Evolutionary conservation across 371 early-diverging fungal species (phyloP).

Genomic region (Mortierella sp.): DNA sequence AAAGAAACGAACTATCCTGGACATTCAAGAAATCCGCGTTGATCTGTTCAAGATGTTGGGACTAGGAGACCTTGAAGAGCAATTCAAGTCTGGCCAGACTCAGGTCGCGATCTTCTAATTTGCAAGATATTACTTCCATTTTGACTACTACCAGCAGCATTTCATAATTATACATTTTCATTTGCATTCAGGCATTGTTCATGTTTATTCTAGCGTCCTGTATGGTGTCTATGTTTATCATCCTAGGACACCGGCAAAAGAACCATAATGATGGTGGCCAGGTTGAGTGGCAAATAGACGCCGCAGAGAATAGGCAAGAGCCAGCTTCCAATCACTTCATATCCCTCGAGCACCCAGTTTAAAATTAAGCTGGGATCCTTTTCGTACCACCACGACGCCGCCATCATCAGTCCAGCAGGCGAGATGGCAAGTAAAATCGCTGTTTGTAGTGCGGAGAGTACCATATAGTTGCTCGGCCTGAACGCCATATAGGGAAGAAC

Average conservation of each 20-base stretch:
- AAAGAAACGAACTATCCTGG: slow-evolving; percentile 82
- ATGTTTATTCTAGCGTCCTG: too few relatives aligned
- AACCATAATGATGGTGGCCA: slow-evolving; percentile 57
- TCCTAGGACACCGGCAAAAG: slow-evolving; percentile 37
- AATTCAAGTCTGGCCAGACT: slow-evolving; percentile 34
- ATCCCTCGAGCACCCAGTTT: slow-evolving; percentile 60
- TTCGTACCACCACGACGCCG: slow-evolving; percentile 41
- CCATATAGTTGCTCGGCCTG: slow-evolving; percentile 52
- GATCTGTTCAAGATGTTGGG: slow-evolving; percentile 68
- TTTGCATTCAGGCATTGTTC: slow-evolving; percentile 7
- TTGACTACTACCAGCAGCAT: not conserved
- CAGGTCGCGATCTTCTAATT: slow-evolving; percentile 41
- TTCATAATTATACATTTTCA: slow-evolving; percentile 5
- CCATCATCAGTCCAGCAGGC: slow-evolving; percentile 61
- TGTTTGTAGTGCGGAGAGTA: slow-evolving; percentile 54
- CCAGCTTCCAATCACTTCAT: slow-evolving; percentile 70
- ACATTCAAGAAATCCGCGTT: slow-evolving; percentile 75
- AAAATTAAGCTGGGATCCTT: slow-evolving; percentile 47
- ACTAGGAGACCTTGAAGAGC: slow-evolving; percentile 28
- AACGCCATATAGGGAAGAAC: slow-evolving; percentile 74
- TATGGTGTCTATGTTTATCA: too few relatives aligned
- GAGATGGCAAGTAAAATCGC: slow-evolving; percentile 57
- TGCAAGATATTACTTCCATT: slow-evolving; percentile 4
- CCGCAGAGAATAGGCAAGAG: slow-evolving; percentile 68
- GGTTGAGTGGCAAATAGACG: slow-evolving; percentile 75